A percentile compares a stretch with the other conserved stretches of the same genome.
These are phyloP conservation scores for Saccharomyces hybrid DNA, from an alignment of 1,139 yeast genomes.

Conservation along the genomic window DNA sequence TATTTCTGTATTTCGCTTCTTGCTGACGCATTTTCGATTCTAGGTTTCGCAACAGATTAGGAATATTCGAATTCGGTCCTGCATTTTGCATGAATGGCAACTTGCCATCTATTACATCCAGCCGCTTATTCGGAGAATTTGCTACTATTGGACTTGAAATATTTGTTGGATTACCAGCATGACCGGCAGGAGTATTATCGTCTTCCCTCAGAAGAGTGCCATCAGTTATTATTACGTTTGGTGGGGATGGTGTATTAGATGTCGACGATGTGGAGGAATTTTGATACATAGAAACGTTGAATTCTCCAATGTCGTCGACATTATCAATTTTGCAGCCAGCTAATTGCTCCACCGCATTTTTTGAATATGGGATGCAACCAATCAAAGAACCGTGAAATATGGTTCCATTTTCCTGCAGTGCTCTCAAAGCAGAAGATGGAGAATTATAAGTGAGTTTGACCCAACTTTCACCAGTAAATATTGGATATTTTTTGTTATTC, in stretches of 20 bases:
- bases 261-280: neutral
- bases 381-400: slow-evolving; percentile 62
- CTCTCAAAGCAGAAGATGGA: slow-evolving; percentile 70
- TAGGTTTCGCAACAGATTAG: slow-evolving; percentile 30
- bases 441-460: slow-evolving; percentile 76
- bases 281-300: slow-evolving; percentile 1
- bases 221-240: neutral
- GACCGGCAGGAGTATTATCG: neutral
- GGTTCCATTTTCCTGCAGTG: slow-evolving; percentile 73
- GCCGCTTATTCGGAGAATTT: slow-evolving; percentile 6
- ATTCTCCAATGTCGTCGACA: slow-evolving; percentile 49
- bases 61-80: slow-evolving; percentile 9
- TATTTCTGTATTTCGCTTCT: slow-evolving; percentile 14
- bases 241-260: neutral
- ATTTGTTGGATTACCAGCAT: neutral
- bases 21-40: slow-evolving; percentile 31
- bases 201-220: neutral
- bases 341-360: slow-evolving; percentile 53
- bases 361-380: slow-evolving; percentile 70
- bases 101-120: slow-evolving; percentile 28
- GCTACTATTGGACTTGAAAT: neutral
- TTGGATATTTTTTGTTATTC: slow-evolving; percentile 41
- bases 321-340: slow-evolving; percentile 48
- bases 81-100: slow-evolving; percentile 28
- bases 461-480: slow-evolving; percentile 84